These are phyloP conservation scores for Rhodotorula sp. DNA, from an alignment of 1,284 basidiomycete genomes.

Conservation along the genomic window DNA sequence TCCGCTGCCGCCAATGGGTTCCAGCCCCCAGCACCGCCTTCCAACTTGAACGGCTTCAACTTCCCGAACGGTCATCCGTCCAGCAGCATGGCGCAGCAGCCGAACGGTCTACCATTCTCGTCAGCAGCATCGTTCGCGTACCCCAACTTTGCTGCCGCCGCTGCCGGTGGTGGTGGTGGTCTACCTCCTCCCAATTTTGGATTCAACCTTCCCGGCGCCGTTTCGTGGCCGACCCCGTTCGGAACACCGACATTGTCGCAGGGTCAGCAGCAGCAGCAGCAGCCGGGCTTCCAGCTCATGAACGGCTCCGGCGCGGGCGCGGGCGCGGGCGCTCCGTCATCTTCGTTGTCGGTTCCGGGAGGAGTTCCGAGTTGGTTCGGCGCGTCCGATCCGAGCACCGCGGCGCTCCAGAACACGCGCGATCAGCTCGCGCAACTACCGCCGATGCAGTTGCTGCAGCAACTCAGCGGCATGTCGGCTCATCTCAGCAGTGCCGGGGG, in stretches of 20 bases:
- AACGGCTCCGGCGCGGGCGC: neutral
- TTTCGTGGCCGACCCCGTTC: neutral
- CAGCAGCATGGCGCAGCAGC: neutral
- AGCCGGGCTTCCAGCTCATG: neutral
- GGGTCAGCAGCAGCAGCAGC: neutral
- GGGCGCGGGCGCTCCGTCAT: too few relatives aligned
- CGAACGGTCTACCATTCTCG: neutral
- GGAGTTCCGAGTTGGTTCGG: conserved; percentile 31
- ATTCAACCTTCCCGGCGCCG: neutral
- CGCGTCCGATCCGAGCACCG: neutral
- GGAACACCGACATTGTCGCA: neutral
- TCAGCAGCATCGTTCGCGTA: neutral
- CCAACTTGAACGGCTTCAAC: neutral
- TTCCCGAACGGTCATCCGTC: neutral
- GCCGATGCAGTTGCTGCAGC: conserved; percentile 8
- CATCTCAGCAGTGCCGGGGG: neutral
- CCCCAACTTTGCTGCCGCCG: neutral
- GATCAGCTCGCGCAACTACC: neutral
- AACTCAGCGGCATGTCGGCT: neutral
- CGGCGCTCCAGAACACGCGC: neutral
- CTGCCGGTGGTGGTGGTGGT: neutral
- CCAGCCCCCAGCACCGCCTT: neutral
- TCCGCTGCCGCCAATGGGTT: neutral
- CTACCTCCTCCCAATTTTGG: neutral
- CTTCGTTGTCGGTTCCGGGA: neutral